Evolutionary conservation across 179 eudicot genomes (phyloP).

Genomic region (Beta corolliflora): DNA sequence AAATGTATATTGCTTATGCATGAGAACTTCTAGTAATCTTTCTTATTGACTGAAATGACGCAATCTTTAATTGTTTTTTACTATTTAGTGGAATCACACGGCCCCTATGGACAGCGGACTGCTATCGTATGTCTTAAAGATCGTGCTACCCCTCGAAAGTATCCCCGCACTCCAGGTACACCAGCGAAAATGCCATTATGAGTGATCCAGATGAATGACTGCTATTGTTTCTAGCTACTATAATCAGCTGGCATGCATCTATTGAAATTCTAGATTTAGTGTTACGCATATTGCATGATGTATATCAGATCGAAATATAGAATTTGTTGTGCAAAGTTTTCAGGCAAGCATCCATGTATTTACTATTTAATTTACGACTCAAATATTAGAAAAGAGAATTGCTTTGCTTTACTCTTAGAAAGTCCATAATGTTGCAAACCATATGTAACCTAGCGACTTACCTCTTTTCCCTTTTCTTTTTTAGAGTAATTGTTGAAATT

Average conservation of each 20-base stretch:
- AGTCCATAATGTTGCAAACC: background rate
- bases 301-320: background rate
- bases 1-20: slow-evolving; percentile 1
- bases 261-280: background rate
- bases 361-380: background rate
- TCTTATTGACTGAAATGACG: slow-evolving; percentile 6
- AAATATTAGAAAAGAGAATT: background rate
- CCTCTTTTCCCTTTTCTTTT: background rate
- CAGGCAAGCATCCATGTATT: slow-evolving; percentile 11
- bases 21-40: background rate
- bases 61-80: background rate
- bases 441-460: background rate
- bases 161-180: slow-evolving; percentile 91
- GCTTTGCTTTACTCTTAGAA: slow-evolving; percentile 8
- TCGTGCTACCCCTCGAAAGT: slow-evolving; percentile 69
- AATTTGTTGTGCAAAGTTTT: background rate
- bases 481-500: background rate
- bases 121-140: slow-evolving; percentile 71
- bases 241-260: background rate
- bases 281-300: background rate
- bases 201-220: slow-evolving; percentile 33
- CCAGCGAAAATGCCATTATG: slow-evolving; percentile 82
- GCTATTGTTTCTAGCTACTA: slow-evolving; percentile 14
- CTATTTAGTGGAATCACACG: slow-evolving; percentile 71
- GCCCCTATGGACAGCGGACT: slow-evolving; percentile 90